Evolutionary conservation across 148 eudicot species (phyloP).

Genomic region (Chenopodium formosanum): DNA sequence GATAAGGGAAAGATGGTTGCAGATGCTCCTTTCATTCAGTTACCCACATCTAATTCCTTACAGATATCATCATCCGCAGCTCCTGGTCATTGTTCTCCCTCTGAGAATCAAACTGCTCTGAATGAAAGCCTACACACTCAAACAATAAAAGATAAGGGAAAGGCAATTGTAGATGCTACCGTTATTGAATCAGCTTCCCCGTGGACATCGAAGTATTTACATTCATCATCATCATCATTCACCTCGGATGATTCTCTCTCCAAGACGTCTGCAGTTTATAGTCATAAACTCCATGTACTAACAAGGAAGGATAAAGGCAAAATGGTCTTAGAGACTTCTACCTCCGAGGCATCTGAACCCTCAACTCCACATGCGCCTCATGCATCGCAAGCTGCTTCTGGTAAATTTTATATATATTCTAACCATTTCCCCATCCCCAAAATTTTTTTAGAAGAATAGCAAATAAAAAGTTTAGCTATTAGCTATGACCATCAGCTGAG

Average conservation of each 20-base stretch:
- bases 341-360: slow-evolving; percentile 1
- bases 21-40: slow-evolving; percentile 4
- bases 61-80: slow-evolving; percentile 15
- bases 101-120: background rate
- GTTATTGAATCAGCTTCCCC: background rate
- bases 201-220: background rate
- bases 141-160: slow-evolving; percentile 6
- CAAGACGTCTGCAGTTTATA: slow-evolving; percentile 1
- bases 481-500: background rate
- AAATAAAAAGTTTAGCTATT: background rate
- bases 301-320: slow-evolving; percentile 25
- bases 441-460: background rate
- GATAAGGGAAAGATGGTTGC: slow-evolving; percentile 21
- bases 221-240: background rate
- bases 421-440: slow-evolving; percentile 1
- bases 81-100: background rate
- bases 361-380: slow-evolving; percentile 9
- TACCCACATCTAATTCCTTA: background rate
- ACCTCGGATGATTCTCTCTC: slow-evolving; percentile 2
- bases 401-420: background rate
- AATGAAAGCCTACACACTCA: background rate
- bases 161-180: background rate
- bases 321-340: slow-evolving; percentile 14
- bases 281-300: slow-evolving; percentile 17
- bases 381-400: slow-evolving; percentile 30